A percentile compares a stretch with the other conserved stretches of the same genome.
Conservation (phyloP, 2,329 filamentous ascomycete genomes). For the Arthrobotrys pseudoclavata region DNA sequence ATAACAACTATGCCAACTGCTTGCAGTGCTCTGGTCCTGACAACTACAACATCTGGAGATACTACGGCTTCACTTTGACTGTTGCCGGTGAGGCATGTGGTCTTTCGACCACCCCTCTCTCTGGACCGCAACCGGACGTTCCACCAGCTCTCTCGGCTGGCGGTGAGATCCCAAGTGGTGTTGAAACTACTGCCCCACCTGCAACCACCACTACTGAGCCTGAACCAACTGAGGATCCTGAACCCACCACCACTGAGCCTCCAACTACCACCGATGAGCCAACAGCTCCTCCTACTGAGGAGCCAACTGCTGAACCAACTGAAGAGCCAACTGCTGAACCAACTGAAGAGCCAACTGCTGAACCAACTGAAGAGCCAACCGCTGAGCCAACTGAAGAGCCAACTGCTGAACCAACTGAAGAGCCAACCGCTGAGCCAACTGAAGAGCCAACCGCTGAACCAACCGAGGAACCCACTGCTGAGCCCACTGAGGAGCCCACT, state of each 20-base stretch:
- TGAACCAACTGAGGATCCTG: constrained; percentile 39
- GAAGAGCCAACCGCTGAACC: constrained; percentile 24
- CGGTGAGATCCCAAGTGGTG: constrained; percentile 42
- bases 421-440: constrained; percentile 27
- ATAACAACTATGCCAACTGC: constrained; percentile 67
- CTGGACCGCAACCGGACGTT: constrained; percentile 36
- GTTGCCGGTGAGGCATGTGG: constrained; percentile 65
- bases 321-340: constrained; percentile 32
- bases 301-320: constrained; percentile 30
- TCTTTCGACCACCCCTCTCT: constrained; percentile 53
- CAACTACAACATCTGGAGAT: constrained; percentile 68
- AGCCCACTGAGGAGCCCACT: constrained; percentile 21
- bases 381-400: constrained; percentile 4
- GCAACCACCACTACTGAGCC: constrained; percentile 18
- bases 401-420: constrained; percentile 11
- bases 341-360: constrained; percentile 16
- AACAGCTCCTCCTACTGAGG: constrained; percentile 19
- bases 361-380: constrained; percentile 25
- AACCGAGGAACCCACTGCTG: constrained; percentile 13
- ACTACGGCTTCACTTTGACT: constrained; percentile 67
- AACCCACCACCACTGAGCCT: constrained; percentile 23
- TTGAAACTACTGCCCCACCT: constrained; percentile 25
- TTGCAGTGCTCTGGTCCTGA: constrained; percentile 67
- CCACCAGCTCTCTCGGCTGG: constrained; percentile 44
- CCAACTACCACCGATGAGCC: constrained; percentile 12